These are phyloP conservation scores for Alternaria incomplexa DNA, from an alignment of 2,329 filamentous ascomycete species.

Conservation along the genomic window DNA sequence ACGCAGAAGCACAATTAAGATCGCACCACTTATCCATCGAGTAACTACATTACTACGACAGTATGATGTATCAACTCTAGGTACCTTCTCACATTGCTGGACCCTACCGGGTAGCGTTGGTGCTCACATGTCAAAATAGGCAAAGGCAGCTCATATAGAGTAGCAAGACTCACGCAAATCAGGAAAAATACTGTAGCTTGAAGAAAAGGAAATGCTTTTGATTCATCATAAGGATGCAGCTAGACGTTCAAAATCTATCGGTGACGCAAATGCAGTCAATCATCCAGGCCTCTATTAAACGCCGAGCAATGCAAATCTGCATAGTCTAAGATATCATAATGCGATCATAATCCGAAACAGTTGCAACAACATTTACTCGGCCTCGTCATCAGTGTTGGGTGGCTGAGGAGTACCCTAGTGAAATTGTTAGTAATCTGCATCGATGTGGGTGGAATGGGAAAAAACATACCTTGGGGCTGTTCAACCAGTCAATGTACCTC, in stretches of 20 bases:
- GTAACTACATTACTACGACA: not conserved
- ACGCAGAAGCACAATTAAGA: not conserved
- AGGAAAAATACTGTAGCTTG: not conserved
- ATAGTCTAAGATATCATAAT: conserved; percentile 18
- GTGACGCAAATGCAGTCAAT: conserved; percentile 10
- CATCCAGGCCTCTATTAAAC: conserved; percentile 24
- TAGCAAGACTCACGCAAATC: not conserved
- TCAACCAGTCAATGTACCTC: conserved; percentile 80
- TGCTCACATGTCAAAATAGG: not conserved
- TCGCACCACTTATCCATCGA: not conserved
- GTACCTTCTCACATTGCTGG: not conserved
- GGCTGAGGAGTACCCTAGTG: conserved; percentile 48
- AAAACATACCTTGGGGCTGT: conserved; percentile 65
- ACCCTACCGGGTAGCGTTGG: not conserved
- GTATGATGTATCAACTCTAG: not conserved
- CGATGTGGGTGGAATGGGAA: not conserved
- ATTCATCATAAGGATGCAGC: conserved; percentile 12
- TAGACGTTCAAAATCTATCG: conserved; percentile 14
- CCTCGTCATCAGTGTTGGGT: conserved; percentile 51
- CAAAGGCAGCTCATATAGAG: not conserved
- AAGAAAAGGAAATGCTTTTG: conserved; percentile 15
- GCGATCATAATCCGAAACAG: conserved; percentile 11
- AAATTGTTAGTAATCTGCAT: conserved; percentile 24
- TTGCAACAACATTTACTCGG: conserved; percentile 31
- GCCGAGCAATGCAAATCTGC: conserved; percentile 29